Conservation (phyloP, 345 rosid species). For the Kandelia obovata region DNA sequence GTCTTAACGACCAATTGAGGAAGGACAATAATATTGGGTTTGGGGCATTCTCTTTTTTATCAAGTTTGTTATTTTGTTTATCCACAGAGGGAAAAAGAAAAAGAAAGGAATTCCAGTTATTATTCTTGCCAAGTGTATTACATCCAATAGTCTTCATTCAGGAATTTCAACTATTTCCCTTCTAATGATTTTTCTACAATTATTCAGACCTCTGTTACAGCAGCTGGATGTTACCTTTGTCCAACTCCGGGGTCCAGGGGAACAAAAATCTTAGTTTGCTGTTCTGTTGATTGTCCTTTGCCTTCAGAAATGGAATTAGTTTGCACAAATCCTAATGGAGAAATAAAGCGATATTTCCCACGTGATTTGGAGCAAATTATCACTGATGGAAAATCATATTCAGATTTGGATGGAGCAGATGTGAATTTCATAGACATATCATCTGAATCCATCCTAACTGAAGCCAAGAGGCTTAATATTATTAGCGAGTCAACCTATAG, state of each 20-base stretch:
- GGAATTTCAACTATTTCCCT: neutral
- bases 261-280: conserved; percentile 65
- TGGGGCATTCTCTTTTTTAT: too few relatives aligned
- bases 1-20: too few relatives aligned
- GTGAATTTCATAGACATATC: conserved; percentile 42
- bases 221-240: conserved; percentile 89
- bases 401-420: conserved; percentile 39
- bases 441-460: conserved; percentile 52
- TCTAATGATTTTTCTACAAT: conserved; percentile 12
- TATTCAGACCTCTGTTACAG: conserved; percentile 75
- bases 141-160: neutral
- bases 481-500: conserved; percentile 60
- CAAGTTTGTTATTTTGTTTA: too few relatives aligned
- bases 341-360: conserved; percentile 19
- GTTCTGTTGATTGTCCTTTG: conserved; percentile 59
- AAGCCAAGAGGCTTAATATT: conserved; percentile 62
- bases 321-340: conserved; percentile 22
- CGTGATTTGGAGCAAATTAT: conserved; percentile 43
- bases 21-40: too few relatives aligned
- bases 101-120: neutral
- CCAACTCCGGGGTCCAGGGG: conserved; percentile 89
- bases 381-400: conserved; percentile 36
- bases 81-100: neutral
- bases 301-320: conserved; percentile 49
- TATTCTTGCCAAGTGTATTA: too few relatives aligned